Base-by-base conservation (phyloP, 306 rosid genomes). In the Echinosophora koreensis region DNA sequence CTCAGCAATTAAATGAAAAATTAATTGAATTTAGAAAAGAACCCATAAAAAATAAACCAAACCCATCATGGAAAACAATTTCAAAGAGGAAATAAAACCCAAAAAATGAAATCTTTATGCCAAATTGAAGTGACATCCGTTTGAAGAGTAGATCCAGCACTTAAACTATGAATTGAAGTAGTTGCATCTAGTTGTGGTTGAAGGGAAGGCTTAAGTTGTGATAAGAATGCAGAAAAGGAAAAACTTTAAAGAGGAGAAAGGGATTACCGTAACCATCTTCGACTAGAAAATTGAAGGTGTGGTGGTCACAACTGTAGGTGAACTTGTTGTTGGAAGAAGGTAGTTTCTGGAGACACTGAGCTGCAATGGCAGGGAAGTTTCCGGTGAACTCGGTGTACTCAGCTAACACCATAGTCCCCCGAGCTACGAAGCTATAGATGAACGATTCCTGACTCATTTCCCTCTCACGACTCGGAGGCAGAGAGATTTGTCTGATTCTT, bases 381-480 rank as follows among this genome's bases (percentile, higher is more conserved):
- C 98, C 98, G 1, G 97, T 92, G 88, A 95, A 95, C 89, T 95
- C 90, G 2, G 97, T 92, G 87, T 86, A 89, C 86, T 95, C 98
- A 4, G 96, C 93, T 77, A 95, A 81, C 82, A 95, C 89, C 97
- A 92, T 62, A 17, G 93, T 95, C 49, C 98, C 98, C 51, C 98
- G 84, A 71, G 97, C 97, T 4, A 95, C 96, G 27, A 95, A 92
- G 81, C 98, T 89, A 73, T 95, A 95, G 54, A 95, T 90, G 73
- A 95, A 92, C 80, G 96, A 88, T 64, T 90, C 98, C 82, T 88
- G 90, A 84, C 90, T 84, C 98, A 93, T 93, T 76, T 12, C 56
- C 56, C 50, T 44, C 59, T 68, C 76, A 11, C 44, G 27, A 66
- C 32, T 5, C 72, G 44, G 69, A 44, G 49, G 15, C 47, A 11